Evolutionary conservation across 78 protist species (phyloP), one percentile per base, ranked within the genome.

Genomic region (Dictyostelium capitatum): DNA sequence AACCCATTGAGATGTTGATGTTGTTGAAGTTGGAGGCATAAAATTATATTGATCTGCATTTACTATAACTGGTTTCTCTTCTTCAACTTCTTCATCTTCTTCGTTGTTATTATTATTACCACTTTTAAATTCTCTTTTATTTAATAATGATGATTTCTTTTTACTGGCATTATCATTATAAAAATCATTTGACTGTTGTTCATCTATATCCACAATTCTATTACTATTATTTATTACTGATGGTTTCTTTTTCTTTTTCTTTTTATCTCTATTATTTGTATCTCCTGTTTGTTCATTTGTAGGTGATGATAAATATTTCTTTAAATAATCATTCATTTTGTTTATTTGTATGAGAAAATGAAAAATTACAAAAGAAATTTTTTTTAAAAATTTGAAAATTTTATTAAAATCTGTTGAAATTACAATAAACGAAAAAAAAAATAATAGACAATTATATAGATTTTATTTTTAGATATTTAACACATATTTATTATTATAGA

Each of bases 211-310:
- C n/a, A 50, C 83, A 28, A 54, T 69, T 30, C 43, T 50, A 19
- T 30, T 46, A 20, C 30, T 17, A 11, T 17, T 53, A 15, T n/a
- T n/a, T n/a, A 57, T 15, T 37, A 17, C 30, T 20, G 28, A 0
- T 46, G 51, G 46, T 73, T 83, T 83, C 32, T 83, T 83, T 69
- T 17, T 83, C 46, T 80, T 80, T 80, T 5, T 17, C n/a, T 65
- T 70, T 9, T 23, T 32, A 3, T n/a, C 64, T 15, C 12, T 72
- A 20, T 46, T 20, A 19, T 41, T 70, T 12, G 51, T 11, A 25
- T 28, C 32, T 10, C 23, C 30, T 1, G 51, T 10, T 67, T 41
- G 89, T 32, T 65, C 64, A n/a, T n/a, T n/a, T n/a, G 28, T 28
- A 10, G 41, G 56, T 17, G 47, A 10, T 37, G 43, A 41, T 65